Base-by-base conservation (phyloP, 306 rosid genomes). In the Quercus wislizeni region DNA sequence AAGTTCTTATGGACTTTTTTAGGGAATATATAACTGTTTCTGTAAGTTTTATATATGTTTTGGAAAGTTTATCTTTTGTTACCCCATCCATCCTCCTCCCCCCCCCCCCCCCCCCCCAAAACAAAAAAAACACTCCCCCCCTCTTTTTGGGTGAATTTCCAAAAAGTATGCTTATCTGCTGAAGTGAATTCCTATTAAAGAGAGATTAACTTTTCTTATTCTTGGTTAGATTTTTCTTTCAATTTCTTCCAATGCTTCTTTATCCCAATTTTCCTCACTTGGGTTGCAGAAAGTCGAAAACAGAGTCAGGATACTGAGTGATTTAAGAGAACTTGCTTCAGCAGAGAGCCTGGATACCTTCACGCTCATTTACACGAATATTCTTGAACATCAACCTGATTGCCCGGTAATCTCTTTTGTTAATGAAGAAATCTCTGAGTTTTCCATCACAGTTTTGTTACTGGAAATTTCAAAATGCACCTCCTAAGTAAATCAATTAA, bases 321-420 rank as follows among this genome's bases (percentile, higher is more conserved):
- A 95, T 86, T 85, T 95, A 81, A 91, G 96, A 86, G 98, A 93
- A 79, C 99, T 95, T 83, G 99, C 98, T 74, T 93, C 99, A 49
- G 98, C 99, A 17, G 97, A 93, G 90, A 93, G 98, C 88, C 83
- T 91, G 83, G 99, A 95, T 87, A 81, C 90, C 51, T 93, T 95
- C 79, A 91, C 97, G 1, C 96, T 95, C 76, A 90, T 93, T 71
- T 93, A 93, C 86, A 90, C 97, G 76, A 95, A 93, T 86, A 93
- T 95, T 76, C 98, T 95, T 15, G 96, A 95, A 79, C 99, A 95
- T 81, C 99, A 93, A 76, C 99, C 98, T 8, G 99, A 95, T 78
- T 95, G 99, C 87, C 98, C 98, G 96, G 99, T 95, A 91, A 84
- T 77, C 20, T 64, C 52, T n/a, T 19, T 46, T 67, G 11, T 67